Percentiles rank a stretch among this genome's conserved stretches.
These are phyloP conservation scores for Erysiphe pulchra DNA, from an alignment of 2,329 filamentous ascomycete species.

Conservation along the genomic window DNA sequence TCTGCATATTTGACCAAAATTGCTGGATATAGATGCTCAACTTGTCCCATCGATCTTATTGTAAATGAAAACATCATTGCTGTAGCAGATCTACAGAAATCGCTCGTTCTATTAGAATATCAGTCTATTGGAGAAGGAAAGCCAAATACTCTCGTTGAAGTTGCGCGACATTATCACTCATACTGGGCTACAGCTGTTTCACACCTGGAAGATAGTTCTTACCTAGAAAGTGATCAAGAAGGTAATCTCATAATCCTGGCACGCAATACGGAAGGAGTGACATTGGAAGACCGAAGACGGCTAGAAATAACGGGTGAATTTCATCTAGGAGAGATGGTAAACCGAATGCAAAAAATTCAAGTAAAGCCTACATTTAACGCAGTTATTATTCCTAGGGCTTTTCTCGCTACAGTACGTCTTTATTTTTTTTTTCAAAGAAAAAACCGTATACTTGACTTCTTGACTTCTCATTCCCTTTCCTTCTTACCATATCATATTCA, in stretches of 20 bases:
- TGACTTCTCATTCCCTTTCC: background rate
- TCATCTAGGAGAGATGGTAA: slow-evolving; percentile 77
- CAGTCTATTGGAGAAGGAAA: slow-evolving; percentile 27
- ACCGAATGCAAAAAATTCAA: slow-evolving; percentile 53
- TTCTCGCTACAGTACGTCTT: slow-evolving; percentile 56
- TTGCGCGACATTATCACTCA: slow-evolving; percentile 57
- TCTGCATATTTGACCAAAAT: slow-evolving; percentile 38
- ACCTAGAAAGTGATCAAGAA: slow-evolving; percentile 63
- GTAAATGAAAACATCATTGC: slow-evolving; percentile 53
- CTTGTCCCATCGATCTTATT: slow-evolving; percentile 58
- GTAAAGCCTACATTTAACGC: slow-evolving; percentile 38
- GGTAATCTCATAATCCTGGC: slow-evolving; percentile 69
- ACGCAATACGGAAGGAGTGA: slow-evolving; percentile 46
- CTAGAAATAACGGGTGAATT: slow-evolving; percentile 60
- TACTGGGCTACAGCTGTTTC: slow-evolving; percentile 61
- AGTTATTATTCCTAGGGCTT: slow-evolving; percentile 55
- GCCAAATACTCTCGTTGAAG: slow-evolving; percentile 40
- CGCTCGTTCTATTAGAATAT: slow-evolving; percentile 54
- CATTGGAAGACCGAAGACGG: slow-evolving; percentile 42
- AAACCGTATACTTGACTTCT: background rate
- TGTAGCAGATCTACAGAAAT: slow-evolving; percentile 86
- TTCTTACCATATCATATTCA: background rate
- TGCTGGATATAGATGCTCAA: slow-evolving; percentile 56
- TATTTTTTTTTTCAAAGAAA: too few species aligned
- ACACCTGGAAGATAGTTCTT: slow-evolving; percentile 44